Base-by-base conservation (phyloP, 257 asterid species). In the Ocimum tenuiflorum region DNA sequence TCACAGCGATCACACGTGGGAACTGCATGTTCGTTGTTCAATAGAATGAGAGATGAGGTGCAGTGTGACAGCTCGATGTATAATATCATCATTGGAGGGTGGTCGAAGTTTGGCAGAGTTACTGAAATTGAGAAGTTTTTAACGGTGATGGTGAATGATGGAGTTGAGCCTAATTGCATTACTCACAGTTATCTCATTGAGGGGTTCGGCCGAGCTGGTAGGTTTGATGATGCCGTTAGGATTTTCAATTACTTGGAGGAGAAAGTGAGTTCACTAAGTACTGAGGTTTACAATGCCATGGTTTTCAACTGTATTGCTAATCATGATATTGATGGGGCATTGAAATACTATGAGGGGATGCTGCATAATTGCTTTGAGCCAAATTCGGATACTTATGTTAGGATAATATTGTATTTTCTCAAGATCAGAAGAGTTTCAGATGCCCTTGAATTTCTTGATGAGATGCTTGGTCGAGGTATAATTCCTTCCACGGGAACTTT, bases 121-220 rank as follows among this genome's bases (percentile, higher is more conserved):
- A 20, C 60, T 51, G 90, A 89, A 77, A 80, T 92, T 3, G 91
- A 89, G 75, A 80, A 56, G 46, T 65, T 49, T 50, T 75, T 92
- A 80, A 75, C 78, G 74, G 77, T 54, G 57, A 81, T 92, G 99
- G 86, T 84, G 60, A 88, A 83, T 48, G 83, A 78, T 67, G 97
- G 97, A 63, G 67, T 83, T 29, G 83, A 83, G 71, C 90, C 95
- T 1, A 81, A 83, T 70, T 73, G 81, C 71, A 64, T 70, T 58
- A 86, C 97, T 17, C 81, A 87, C 33, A 77, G 95, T 50, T 68
- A 69, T 58, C 75, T 89, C 17, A 80, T 87, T 14, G 96, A 84
- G 81, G 80, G 90, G 49, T 75, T 89, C n/a, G 98, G 96, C n/a
- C 77, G 96, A 75, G 88, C 91, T 66, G 83, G 91, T 60, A 77